These are phyloP conservation scores for Jaapia argillacea DNA, from an alignment of 768 basidiomycete species.

Conservation along the genomic window DNA sequence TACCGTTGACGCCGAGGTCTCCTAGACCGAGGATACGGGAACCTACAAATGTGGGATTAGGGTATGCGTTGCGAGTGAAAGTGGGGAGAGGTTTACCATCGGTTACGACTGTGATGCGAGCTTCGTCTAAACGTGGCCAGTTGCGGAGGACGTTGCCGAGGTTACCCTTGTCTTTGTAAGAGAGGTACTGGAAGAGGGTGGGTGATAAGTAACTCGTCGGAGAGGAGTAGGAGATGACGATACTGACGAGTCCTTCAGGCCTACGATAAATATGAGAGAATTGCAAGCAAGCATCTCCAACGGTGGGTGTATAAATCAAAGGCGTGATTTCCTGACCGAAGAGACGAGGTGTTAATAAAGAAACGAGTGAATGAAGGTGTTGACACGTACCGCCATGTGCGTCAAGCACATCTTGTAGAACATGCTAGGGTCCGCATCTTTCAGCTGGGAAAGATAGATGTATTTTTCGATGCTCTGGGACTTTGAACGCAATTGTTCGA, in stretches of 20 bases:
- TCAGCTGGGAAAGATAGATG: constrained; percentile 71
- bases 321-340: constrained; percentile 49
- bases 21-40: constrained; percentile 87
- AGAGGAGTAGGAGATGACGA: neutral
- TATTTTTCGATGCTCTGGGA: constrained; percentile 72
- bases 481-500: constrained; percentile 69
- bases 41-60: constrained; percentile 25
- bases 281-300: constrained; percentile 84
- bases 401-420: constrained; percentile 73
- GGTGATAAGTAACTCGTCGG: neutral
- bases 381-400: constrained; percentile 48
- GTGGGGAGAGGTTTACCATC: constrained; percentile 45
- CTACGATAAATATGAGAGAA: constrained; percentile 71
- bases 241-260: constrained; percentile 58
- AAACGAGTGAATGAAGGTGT: neutral
- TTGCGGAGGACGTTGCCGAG: constrained; percentile 59
- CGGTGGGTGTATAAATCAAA: constrained; percentile 87
- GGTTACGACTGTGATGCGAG: constrained; percentile 88
- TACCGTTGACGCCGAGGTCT: constrained; percentile 74
- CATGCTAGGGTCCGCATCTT: constrained; percentile 58
- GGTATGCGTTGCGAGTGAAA: neutral
- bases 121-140: constrained; percentile 64
- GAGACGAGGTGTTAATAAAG: neutral
- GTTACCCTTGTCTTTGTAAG: constrained; percentile 75
- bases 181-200: constrained; percentile 49